Base-by-base conservation (phyloP, 495 filamentous ascomycete species). In the Hypomontagnella monticulosa region DNA sequence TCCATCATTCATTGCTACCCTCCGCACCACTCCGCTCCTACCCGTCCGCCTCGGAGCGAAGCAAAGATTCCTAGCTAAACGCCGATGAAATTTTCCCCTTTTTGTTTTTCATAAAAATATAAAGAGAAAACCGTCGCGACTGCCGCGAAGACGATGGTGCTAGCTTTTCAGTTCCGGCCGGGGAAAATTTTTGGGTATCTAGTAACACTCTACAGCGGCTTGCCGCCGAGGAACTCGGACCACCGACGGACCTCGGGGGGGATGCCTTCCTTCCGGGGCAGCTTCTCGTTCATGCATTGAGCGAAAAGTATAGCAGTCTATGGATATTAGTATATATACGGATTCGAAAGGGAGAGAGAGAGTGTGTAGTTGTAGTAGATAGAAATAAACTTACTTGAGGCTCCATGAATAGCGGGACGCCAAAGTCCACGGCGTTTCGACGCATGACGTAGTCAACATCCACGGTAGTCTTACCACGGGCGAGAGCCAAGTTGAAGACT, bases 361-460 rank as follows among this genome's bases (percentile, higher is more conserved):
- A 53, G 19, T 41, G 59, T 19, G 20, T 19, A 3, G 30, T 23
- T 57, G n/a, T 19, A 8, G n/a, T 19, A 15, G 4, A n/a, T 14
- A 36, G 42, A 20, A 14, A 46, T 27, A 37, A 33, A 78, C 89
- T 83, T 82, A 97, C 94, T 91, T 95, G 96, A 16, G 95, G 94
- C 80, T 99, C 95, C 93, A 97, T 97, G 78, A 98, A 99, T 61
- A 98, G 82, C 36, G 95, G 95, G 18, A 98, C 93, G 56, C 93
- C 93, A 76, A 99, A 99, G 80, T 99, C 95, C 40, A 99, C 96
- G 12, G 94, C 95, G 73, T 99, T 97, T 70, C 96, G 88, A 67
- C 95, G 88, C 95, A 98, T 99, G 44, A 98, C 93, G 67, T 99
- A 99, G 79, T 98, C 94, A 65, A 94, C 93, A 74, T 99, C 95